Evolutionary conservation across 2,329 filamentous ascomycete genomes (phyloP).

Genomic region (Fusarium begoniae): DNA sequence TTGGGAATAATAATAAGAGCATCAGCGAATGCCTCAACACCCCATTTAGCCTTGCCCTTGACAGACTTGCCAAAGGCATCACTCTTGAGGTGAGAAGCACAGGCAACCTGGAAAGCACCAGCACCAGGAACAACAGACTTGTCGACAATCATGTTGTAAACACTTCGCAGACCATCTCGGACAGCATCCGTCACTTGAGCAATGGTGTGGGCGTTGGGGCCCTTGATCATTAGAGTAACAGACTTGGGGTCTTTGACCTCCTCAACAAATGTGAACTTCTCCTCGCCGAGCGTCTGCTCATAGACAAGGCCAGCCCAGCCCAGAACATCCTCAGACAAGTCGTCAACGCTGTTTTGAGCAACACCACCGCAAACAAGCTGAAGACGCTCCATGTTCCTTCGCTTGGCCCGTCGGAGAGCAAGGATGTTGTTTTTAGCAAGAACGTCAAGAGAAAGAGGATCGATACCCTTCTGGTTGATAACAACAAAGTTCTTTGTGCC

Average conservation of each 20-base stretch:
- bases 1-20: slow-evolving; percentile 96
- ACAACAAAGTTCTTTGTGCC: slow-evolving; percentile 96
- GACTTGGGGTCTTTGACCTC: slow-evolving; percentile 99
- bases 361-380: slow-evolving; percentile 92
- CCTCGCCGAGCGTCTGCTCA: slow-evolving; percentile 96
- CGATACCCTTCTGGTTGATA: slow-evolving; percentile 99
- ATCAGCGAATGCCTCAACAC: slow-evolving; percentile 93
- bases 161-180: slow-evolving; percentile 90
- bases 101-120: slow-evolving; percentile 95
- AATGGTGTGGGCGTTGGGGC: slow-evolving; percentile 96
- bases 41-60: slow-evolving; percentile 98
- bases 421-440: slow-evolving; percentile 98
- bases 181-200: slow-evolving; percentile 97
- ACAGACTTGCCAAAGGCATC: slow-evolving; percentile 88
- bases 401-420: slow-evolving; percentile 91
- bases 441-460: slow-evolving; percentile 93
- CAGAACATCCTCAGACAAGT: slow-evolving; percentile 85
- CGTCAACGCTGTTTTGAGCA: slow-evolving; percentile 96
- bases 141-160: slow-evolving; percentile 99
- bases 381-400: slow-evolving; percentile 98
- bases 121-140: slow-evolving; percentile 92
- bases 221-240: slow-evolving; percentile 97
- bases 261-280: slow-evolving; percentile 99
- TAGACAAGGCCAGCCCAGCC: slow-evolving; percentile 98
- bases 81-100: slow-evolving; percentile 85